Base-by-base conservation (phyloP, 169 alveolate species). In the Eimeria acervulina region DNA sequence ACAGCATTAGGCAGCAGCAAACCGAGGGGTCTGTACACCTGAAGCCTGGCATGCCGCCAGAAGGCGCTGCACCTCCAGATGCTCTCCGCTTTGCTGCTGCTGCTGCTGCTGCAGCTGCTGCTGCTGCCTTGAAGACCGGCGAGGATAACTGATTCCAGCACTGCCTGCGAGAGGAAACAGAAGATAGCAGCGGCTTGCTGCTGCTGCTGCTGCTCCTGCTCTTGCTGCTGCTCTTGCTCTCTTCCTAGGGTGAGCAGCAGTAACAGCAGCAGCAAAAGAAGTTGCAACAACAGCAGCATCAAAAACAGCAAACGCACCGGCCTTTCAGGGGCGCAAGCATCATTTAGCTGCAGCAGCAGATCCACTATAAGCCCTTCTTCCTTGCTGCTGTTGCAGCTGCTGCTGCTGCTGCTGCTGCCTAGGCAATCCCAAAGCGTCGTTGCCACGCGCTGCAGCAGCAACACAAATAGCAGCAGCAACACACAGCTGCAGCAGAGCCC, bases 361-460 rank as follows among this genome's bases (percentile, higher is more conserved):
- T 63, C 95, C 23, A 74, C 95, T n/a, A 89, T 47, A 17, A 42
- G 74, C 70, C 70, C 95, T 68, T 66, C 85, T 44, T 1, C 63
- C 28, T 17, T 66, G 85, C 87, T 59, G 78, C 63, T 59, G 78
- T 38, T 36, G 81, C 83, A 21, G 93, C 83, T 61, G 87, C 44
- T 26, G 93, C 78, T 68, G 70, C 55, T 47, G 55, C 55, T 47
- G 55, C 55, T 47, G 55, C 55, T 47, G 12, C 55, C 55, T 47
- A 47, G 12, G 12, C 55, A 47, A 12, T 47, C 55, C 55, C 55
- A 47, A 47, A 89, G 87, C 13, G 83, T 33, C 21, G 80, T n/a
- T 21, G 95, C 95, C 74, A 66, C 87, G 78, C 80, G 94, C 94
- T 87, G 94, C 66, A 83, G 91, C 91, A 21, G 47, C 63, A 78